These are phyloP conservation scores for Cyclotella cryptica DNA, from an alignment of 108 stramenopile genomes.

Conservation along the genomic window DNA sequence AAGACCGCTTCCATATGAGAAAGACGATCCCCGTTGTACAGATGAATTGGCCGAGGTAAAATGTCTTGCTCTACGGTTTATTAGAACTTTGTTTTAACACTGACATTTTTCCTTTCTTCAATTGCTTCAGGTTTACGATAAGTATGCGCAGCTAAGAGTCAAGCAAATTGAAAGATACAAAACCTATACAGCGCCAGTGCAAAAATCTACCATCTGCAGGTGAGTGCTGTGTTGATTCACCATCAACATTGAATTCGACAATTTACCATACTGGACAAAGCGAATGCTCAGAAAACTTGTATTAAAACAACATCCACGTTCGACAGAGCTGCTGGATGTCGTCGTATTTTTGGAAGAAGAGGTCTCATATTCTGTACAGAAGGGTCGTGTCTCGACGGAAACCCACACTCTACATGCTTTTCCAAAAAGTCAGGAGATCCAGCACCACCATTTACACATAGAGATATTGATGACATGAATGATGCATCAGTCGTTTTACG, in stretches of 20 bases:
- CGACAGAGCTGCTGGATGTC: conserved; percentile 48
- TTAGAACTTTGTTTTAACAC: background rate
- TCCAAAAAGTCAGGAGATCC: conserved; percentile 52
- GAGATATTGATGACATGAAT: conserved; percentile 62
- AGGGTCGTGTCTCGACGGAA: conserved; percentile 38
- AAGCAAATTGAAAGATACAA: conserved; percentile 52
- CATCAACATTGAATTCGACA: no score
- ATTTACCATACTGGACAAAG: no score
- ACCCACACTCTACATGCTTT: conserved; percentile 24
- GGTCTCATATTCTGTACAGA: conserved; percentile 62
- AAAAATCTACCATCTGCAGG: conserved; percentile 36
- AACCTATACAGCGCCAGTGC: conserved; percentile 53
- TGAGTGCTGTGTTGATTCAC: no score
- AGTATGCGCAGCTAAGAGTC: conserved; percentile 28
- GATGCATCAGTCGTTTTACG: conserved; percentile 53
- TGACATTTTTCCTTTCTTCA: background rate
- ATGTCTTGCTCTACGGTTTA: background rate
- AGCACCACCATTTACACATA: conserved; percentile 49
- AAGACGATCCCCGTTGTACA: conserved; percentile 39
- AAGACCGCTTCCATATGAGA: conserved; percentile 47
- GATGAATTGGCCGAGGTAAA: conserved; percentile 46
- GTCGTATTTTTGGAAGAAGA: conserved; percentile 58
- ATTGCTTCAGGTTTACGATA: conserved; percentile 39
- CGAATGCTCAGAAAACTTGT: background rate
- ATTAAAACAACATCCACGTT: background rate